Evolutionary conservation across 2,329 filamentous ascomycete genomes (phyloP), one percentile per base, ranked within the genome.

Genomic region (Pseudocercospora fuligena): DNA sequence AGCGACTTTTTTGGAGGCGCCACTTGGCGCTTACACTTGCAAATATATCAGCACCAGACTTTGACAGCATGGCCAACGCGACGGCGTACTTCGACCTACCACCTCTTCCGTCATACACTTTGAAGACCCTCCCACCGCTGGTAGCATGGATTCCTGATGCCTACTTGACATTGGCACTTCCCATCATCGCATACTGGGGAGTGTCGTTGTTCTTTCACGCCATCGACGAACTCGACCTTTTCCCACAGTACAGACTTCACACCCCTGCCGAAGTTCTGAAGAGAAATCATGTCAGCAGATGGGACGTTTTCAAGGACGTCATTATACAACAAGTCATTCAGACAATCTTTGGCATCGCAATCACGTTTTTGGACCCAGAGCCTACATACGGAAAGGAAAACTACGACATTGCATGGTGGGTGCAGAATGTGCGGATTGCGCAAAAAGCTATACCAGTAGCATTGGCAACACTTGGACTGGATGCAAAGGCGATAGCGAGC

Each of bases 311-410:
- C 69, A 90, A 92, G 78, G 94, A 98, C 83, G 94, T 98, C 72
- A 82, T 98, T 63, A 78, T 98, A 66, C 94, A 99, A 81, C 95
- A 99, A 78, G 79, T 94, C 67, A 92, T 99, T 58, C 95, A 99
- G 82, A 91, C 92, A 25, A 79, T 86, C 19, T 90, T 92, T 49
- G 90, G 91, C 46, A 79, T 89, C 63, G 79, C 87, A 3, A 81
- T 98, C 49, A 88, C 88, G 3, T 81, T 89, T 71, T 89, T 90
- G 21, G 95, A 98, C 74, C 87, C 89, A 2, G 83, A 87, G 49
- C 90, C 94, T 70, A 88, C 89, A 74, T 85, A 85, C 47, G 95
- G 95, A 60, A 92, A 87, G 79, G 91, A 94, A 74, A 87, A 92
- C 25, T 93, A 97, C 78, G 92, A 98, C 76, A 85, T 98, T 25